Evolutionary conservation across 2,329 filamentous ascomycete genomes (phyloP), one percentile per base, ranked within the genome.

Genomic region (Tothia fuscella): DNA sequence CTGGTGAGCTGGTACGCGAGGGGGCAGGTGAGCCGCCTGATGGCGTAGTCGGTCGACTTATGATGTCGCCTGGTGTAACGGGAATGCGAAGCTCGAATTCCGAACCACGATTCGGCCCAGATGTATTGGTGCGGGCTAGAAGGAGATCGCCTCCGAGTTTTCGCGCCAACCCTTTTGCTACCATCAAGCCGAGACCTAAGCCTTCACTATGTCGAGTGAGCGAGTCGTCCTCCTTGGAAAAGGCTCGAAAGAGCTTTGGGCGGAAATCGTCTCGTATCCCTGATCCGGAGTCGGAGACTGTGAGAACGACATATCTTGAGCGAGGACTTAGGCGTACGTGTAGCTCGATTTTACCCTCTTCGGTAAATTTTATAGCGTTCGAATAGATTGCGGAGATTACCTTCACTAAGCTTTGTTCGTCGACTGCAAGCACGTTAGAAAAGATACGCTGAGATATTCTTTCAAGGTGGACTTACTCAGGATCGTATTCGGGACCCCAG

Each of bases 281-380:
- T 37, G 74, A 72, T 6, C 80, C 80, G 14, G 78, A 80, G 56
- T 84, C 80, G 13, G 66, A 64, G 42, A 83, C 68, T 47, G 66
- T 72, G 52, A 82, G 73, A 33, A 76, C 63, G 31, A 82, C 65
- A 51, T 74, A 72, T 25, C 70, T 67, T 4, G 58, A 53, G 41
- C 64, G 70, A 25, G 59, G 56, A 41, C 69, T 72, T 31, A 78
- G 62, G 5, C 64, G 67, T 3, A 71, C 74, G 35, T 58, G 58
- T 10, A 83, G 60, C 2, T 60, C 69, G 42, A 84, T 79, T 10
- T 60, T 64, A 5, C 80, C 79, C 42, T 68, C 66, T 43, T 80
- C 75, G 0, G 79, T 82, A 51, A 83, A 83, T 54, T 83, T 83
- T 51, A 82, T 67, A 3, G 79, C 79, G 53, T 83, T 83, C 22